Base-by-base conservation (phyloP, 495 filamentous ascomycete genomes). In the Penicillium canariense region DNA sequence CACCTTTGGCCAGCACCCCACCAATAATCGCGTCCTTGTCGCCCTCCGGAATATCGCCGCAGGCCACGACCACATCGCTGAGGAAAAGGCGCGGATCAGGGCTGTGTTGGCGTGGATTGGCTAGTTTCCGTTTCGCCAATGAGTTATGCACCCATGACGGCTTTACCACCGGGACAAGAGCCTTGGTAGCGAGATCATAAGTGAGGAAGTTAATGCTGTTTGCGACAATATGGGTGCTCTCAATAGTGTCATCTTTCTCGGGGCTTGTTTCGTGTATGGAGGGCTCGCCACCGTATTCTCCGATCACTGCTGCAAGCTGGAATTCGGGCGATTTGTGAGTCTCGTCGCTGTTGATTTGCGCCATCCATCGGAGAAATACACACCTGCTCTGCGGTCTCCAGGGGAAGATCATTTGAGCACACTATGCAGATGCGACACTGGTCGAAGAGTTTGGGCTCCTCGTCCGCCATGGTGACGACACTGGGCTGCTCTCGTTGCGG, bases 1-100 rank as follows among this genome's bases (percentile, higher is more conserved):
- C 94, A 26, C 94, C 94, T 72, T 95, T 87, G 0, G 95, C 93
- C 55, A 95, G 70, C 4, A 96, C 88, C 4, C 90, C 94, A 3
- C 91, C 94, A 44, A 87, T 83, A 49, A 99, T 96, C 0, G 90
- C 87, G 69, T 97, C 93, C 66, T 91, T 88, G 71, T 99, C 94
- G 11, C 82, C 86, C n/a, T 81, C 71, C 4, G 94, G 94, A 42
- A 99, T 84, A 56, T 95, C 90, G 4, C 81, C 84, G 60, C 85
- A 90, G 17, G 85, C 85, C 3, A 94, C 69, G 10, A 88, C 78
- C 39, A 96, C 85, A 58, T 87, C 86, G 40, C 87, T 90, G 72
- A 98, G 87, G 69, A 96, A 91, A 56, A 96, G 84, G 34, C 86
- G 79, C 7, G 94, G 92, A 61, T 99, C 95, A 0, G 94, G 94